Percentiles rank a stretch among this genome's conserved stretches.
Evolutionary conservation across 495 filamentous ascomycete species (phyloP).

Genomic region (Oleoguttula mirabilis): DNA sequence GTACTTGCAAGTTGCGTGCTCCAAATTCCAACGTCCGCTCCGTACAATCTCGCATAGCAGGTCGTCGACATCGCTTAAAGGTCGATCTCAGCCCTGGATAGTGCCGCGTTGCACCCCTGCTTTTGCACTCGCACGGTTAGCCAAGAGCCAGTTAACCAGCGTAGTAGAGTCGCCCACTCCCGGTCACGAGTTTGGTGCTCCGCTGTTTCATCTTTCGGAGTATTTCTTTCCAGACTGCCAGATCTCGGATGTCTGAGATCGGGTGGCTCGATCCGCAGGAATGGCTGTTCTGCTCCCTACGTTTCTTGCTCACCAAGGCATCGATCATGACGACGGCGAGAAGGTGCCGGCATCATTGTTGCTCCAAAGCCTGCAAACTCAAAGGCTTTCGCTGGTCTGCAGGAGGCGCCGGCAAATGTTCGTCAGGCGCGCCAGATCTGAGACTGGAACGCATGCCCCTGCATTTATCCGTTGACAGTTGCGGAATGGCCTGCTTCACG

Average conservation of each 20-base stretch:
- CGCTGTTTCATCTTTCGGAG: not conserved
- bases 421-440: not conserved
- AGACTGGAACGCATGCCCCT: not conserved
- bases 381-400: no score
- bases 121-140: conserved; percentile 3
- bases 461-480: conserved; percentile 1
- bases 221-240: no score
- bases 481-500: not conserved
- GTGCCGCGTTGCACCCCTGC: conserved; percentile 4
- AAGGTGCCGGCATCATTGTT: no score
- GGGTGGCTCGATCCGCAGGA: no score
- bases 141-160: conserved; percentile 1
- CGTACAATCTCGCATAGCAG: conserved; percentile 13
- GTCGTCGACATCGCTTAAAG: not conserved
- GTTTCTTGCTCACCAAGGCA: no score
- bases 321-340: no score
- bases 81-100: not conserved
- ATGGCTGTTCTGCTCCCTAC: no score
- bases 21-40: conserved; percentile 1
- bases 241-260: no score
- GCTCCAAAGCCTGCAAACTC: no score
- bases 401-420: not conserved
- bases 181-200: conserved; percentile 3
- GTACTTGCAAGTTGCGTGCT: no score
- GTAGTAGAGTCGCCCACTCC: no score